Conservation (phyloP, 257 asterid species). For the Echium plantagineum region DNA sequence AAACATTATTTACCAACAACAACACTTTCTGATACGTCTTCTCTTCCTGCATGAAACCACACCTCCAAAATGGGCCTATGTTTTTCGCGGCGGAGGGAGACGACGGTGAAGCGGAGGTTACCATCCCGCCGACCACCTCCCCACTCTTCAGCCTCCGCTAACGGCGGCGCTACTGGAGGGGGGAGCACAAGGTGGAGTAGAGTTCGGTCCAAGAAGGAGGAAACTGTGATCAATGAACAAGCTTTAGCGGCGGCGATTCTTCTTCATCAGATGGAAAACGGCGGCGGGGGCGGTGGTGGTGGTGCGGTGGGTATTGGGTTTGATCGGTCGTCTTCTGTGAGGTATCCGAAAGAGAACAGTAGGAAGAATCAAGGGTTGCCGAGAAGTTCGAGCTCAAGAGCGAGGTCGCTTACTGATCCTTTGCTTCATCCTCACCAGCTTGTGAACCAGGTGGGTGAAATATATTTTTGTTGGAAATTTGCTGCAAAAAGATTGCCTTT, state of each 20-base stretch:
- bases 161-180: constrained; percentile 31
- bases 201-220: constrained; percentile 8
- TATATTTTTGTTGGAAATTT: neutral
- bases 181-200: no score
- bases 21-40: neutral
- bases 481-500: neutral
- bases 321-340: constrained; percentile 81
- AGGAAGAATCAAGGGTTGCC: constrained; percentile 58
- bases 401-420: constrained; percentile 90
- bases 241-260: no score
- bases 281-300: no score
- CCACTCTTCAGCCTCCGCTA: constrained; percentile 19
- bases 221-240: no score
- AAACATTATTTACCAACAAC: no score
- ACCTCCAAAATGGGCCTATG: neutral
- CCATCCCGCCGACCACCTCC: neutral
- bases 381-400: constrained; percentile 81
- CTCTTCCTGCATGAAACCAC: neutral
- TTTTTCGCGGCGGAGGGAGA: neutral
- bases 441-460: constrained; percentile 48
- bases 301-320: constrained; percentile 28
- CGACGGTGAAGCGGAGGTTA: neutral
- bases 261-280: no score
- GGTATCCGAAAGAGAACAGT: constrained; percentile 45
- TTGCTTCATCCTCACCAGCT: constrained; percentile 91